Evolutionary conservation across 352 stramenopile species (phyloP), one percentile per base, ranked within the genome.

Genomic region (Globisporangium irregulare): DNA sequence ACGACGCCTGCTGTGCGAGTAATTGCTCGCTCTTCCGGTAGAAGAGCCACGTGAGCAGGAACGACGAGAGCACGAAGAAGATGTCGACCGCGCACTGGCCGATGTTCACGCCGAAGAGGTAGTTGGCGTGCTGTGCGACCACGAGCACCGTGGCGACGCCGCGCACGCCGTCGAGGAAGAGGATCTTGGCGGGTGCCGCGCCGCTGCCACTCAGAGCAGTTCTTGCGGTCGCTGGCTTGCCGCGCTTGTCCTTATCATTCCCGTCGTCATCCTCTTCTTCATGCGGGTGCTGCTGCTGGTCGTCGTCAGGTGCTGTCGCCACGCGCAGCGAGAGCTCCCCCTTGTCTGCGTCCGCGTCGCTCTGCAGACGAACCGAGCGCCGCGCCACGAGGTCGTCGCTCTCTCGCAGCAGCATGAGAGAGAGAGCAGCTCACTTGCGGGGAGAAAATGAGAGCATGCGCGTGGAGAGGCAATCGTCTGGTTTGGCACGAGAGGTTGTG

Each of bases 1-100:
- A 20, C n/a, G 57, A 65, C 7, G 64, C 64, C 14, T 50, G 32
- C 46, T 77, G 59, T 10, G 15, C n/a, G 4, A 74, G 4, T 4
- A 76, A 53, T 38, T 65, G 61, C 43, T n/a, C 38, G 59, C 63
- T 55, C 63, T 77, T 74, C 38, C 57, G 58, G 43, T 66, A 24
- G 24, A 74, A 63, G 18, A 74, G 55, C 69, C 68, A 69, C 38
- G 69, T 72, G 22, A 74, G 56, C 34, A 74, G 65, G 29, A 74
- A 74, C 38, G 59, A 60, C 12, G 69, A 74, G 43, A 74, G 69
- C 66, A 74, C 69, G n/a, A n/a, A n/a, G n/a, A n/a, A n/a, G n/a
- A n/a, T n/a, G n/a, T n/a, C n/a, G n/a, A n/a, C n/a, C n/a, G n/a
- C n/a, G 38, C n/a, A 54, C 4, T 46, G 27, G 12, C 69, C 69